These are phyloP conservation scores for Rhytidiadelphus loreus DNA, from an alignment of 225 moss, liverwort and hornwort genomes.

Conservation along the genomic window DNA sequence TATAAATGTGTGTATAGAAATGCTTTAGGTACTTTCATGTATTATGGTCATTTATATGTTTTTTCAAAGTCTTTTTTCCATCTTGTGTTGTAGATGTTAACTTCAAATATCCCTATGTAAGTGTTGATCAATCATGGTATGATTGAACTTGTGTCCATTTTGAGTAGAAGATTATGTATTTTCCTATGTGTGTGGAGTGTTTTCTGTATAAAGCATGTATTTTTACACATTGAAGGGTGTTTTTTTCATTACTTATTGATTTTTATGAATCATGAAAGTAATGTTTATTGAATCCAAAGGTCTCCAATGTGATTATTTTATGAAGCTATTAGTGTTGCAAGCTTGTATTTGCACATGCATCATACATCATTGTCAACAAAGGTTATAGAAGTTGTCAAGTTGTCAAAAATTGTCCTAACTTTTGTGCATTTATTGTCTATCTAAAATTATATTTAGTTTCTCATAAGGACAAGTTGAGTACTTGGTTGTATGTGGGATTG, in stretches of 20 bases:
- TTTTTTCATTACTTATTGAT: neutral
- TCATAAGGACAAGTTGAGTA: neutral
- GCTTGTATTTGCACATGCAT: neutral
- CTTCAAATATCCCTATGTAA: neutral
- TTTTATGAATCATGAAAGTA: neutral
- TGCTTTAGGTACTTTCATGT: neutral
- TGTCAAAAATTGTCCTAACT: too few species aligned
- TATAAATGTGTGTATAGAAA: neutral
- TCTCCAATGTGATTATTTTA: neutral
- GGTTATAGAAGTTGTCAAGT: too few species aligned
- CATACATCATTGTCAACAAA: neutral
- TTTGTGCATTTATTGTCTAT: too few species aligned
- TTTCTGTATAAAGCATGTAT: neutral
- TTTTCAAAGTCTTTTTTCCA: neutral
- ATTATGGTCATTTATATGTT: neutral
- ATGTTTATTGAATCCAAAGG: neutral
- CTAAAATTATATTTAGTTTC: neutral
- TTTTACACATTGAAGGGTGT: neutral
- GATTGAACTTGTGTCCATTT: neutral
- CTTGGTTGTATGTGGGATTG: rapidly evolving
- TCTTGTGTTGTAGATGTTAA: rapidly evolving
- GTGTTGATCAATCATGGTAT: neutral
- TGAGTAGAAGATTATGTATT: neutral
- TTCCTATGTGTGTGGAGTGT: rapidly evolving
- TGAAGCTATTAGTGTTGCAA: rapidly evolving